Conservation (phyloP, 441 rosid species). For the Cnidoscolus chayamansa region DNA sequence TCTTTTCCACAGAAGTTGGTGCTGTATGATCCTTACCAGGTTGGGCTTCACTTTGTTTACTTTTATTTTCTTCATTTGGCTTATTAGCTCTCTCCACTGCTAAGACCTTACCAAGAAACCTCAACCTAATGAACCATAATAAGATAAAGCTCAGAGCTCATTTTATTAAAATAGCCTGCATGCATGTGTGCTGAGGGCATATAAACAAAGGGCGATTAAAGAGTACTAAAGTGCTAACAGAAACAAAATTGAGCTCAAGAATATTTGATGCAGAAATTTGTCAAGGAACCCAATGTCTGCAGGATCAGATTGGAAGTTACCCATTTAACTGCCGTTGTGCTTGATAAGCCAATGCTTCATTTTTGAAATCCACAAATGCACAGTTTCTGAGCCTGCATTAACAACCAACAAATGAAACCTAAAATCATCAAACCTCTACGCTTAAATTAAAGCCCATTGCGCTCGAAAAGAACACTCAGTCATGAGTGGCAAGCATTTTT, state of each 20-base stretch:
- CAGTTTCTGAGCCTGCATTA: conserved; percentile 61
- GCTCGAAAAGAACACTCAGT: not conserved
- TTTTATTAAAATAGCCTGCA: not conserved
- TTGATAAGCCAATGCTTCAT: conserved; percentile 69
- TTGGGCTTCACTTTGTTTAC: conserved; percentile 37
- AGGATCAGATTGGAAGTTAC: conserved; percentile 32
- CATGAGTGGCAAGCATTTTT: too few relatives aligned
- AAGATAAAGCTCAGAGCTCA: conserved; percentile 22
- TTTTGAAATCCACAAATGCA: conserved; percentile 85
- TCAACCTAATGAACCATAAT: conserved; percentile 50
- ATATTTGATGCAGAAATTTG: conserved; percentile 9
- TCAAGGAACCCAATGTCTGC: not conserved
- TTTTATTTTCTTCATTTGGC: conserved; percentile 42
- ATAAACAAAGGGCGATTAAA: not conserved
- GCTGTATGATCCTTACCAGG: conserved; percentile 34
- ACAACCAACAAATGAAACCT: conserved; percentile 10
- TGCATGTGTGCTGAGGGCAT: not conserved
- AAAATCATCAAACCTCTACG: not conserved
- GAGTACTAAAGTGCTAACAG: not conserved
- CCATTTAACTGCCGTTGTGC: conserved; percentile 81
- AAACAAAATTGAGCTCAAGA: not conserved
- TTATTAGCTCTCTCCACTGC: conserved; percentile 72
- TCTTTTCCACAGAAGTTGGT: conserved; percentile 30
- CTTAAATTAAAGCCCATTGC: not conserved
- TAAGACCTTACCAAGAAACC: conserved; percentile 91